phyloP scores from a whole-genome alignment of 2,329 filamentous ascomycete species.

The Escovopsis sp. region DNA sequence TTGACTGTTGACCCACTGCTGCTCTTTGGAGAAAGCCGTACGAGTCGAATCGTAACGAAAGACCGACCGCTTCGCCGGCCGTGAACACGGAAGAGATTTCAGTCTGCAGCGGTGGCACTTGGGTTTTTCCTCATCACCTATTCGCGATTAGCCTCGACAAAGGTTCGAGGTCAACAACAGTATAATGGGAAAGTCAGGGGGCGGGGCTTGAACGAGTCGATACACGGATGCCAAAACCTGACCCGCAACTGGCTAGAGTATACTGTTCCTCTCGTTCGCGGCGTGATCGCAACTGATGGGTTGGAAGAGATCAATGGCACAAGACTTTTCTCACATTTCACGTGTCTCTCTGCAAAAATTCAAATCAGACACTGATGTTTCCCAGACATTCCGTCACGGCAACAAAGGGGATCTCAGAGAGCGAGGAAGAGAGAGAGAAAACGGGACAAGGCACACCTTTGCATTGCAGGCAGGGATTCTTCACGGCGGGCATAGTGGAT shows the following conservation, averaged over 20 bases:
- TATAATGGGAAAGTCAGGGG: no score
- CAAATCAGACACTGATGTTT: no score
- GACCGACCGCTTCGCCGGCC: constrained; percentile 20
- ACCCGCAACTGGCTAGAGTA: no score
- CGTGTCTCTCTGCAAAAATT: constrained; percentile 16
- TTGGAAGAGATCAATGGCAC: no score
- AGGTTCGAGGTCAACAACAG: no score
- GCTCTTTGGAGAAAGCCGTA: constrained; percentile 18
- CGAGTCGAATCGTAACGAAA: constrained; percentile 21
- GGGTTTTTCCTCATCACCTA: constrained; percentile 25
- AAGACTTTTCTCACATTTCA: constrained; percentile 17
- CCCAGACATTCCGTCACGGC: no score
- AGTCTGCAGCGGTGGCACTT: constrained; percentile 20
- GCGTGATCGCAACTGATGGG: no score
- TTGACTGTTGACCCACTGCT: constrained; percentile 23
- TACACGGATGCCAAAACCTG: no score
- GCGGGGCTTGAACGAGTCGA: no score
- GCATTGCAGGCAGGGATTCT: constrained; percentile 21
- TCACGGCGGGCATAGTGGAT: constrained; percentile 16
- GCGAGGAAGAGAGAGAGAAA: no score
- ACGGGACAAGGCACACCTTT: constrained; percentile 14
- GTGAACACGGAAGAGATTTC: constrained; percentile 19
- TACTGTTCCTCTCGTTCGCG: no score
- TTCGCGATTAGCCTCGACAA: background rate
- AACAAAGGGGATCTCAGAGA: background rate